Percentiles rank a stretch among this genome's conserved stretches.
phyloP scores from a whole-genome alignment of 1,284 basidiomycete species.

The Jaminaea rosea region DNA sequence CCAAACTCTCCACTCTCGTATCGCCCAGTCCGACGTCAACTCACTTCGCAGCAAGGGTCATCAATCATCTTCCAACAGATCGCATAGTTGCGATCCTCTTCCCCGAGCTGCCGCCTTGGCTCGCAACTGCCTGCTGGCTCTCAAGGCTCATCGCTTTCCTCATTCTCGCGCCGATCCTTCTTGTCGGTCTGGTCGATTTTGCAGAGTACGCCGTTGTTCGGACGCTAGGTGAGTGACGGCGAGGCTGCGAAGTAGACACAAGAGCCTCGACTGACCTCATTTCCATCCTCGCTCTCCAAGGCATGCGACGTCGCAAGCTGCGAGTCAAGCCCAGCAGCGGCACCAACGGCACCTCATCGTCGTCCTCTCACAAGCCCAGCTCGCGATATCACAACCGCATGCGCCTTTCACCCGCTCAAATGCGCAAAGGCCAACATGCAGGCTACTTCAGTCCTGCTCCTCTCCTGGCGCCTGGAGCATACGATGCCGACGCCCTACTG shows the following conservation, averaged over 20 bases:
- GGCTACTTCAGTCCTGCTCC: conserved; percentile 10
- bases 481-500: conserved; percentile 35
- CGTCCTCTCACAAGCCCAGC: too few species aligned
- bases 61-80: too few species aligned
- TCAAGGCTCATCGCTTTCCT: conserved; percentile 22
- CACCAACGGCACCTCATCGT: too few species aligned
- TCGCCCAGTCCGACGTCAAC: too few species aligned
- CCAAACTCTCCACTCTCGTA: too few species aligned
- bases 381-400: not conserved
- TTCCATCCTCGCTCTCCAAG: too few species aligned
- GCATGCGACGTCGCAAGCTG: conserved; percentile 23
- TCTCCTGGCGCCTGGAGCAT: conserved; percentile 28
- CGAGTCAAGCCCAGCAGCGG: conserved; percentile 16
- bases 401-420: not conserved
- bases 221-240: conserved; percentile 27
- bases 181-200: conserved; percentile 29
- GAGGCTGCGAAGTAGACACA: not conserved
- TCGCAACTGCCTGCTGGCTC: conserved; percentile 5
- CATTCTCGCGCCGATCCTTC: conserved; percentile 26
- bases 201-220: conserved; percentile 38
- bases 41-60: too few species aligned
- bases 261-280: not conserved
- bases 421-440: not conserved
- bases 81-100: too few species aligned
- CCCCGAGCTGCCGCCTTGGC: conserved; percentile 9